Base-by-base conservation (phyloP, 2,329 filamentous ascomycete genomes). In the Zymoseptoria ardabiliae region DNA sequence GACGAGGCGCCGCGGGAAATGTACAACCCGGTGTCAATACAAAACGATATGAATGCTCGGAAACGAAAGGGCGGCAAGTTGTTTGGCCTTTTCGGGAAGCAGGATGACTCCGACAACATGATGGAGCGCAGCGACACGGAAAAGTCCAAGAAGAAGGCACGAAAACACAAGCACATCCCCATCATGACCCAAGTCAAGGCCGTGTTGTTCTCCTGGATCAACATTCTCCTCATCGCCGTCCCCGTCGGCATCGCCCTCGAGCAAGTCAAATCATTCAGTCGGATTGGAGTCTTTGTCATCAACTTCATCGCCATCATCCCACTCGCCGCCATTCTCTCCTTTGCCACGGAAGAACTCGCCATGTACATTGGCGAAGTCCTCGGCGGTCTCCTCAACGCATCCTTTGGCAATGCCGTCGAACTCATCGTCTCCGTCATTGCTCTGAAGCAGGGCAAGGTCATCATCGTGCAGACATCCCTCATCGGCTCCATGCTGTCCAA, bases 241-340 rank as follows among this genome's bases (percentile, higher is more conserved):
- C 92, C 92, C 0, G 83, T 85, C 35, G 92, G 92, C 55, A 75
- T 96, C 68, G 88, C 83, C 1, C 73, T 93, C 56, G 84, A 89
- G 68, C 91, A 87, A 10, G 35, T 41, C 35, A 41, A 41, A 11
- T 64, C 77, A 10, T 76, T 88, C 55, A 79, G 82, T 69, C 78
- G 81, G 2, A 79, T 88, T 59, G 82, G 81, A 20, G 66, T 73
- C 53, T 97, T 97, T 69, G 84, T 92, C 58, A 83, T 97, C 75
- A 97, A 97, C 77, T 97, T 97, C 69, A 83, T 97, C 64, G 93
- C 92, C 62, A 96, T 97, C 66, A 87, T 97, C 60, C 92, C 92
- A 0, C 80, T 97, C 49, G 93, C 93, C 2, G 89, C 88, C 13
- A 86, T 96, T 79, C 80, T 97, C 22, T 88, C 89, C 67, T 96